A percentile compares a stretch with the other conserved stretches of the same genome.
phyloP scores from a whole-genome alignment of 371 early-diverging fungal species.

The Syncephalastrum monosporum region DNA sequence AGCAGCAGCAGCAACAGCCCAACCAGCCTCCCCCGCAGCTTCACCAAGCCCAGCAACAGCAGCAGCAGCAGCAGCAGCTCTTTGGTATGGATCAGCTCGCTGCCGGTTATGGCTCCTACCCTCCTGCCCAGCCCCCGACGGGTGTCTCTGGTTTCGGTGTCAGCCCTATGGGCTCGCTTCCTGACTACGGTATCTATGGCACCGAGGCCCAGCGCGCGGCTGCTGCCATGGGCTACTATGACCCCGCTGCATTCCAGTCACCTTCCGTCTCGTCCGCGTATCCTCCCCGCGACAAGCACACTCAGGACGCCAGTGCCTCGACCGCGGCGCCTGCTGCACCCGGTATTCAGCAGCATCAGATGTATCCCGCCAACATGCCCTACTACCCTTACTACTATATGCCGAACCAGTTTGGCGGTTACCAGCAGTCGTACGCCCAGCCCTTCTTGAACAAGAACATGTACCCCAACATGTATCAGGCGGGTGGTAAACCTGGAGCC shows the following conservation, averaged over 20 bases:
- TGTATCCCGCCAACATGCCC: conserved; percentile 44
- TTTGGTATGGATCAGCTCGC: conserved; percentile 55
- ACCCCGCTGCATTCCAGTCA: conserved; percentile 48
- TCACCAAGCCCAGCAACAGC: conserved; percentile 20
- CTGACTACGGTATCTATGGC: conserved; percentile 51
- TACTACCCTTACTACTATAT: conserved; percentile 80
- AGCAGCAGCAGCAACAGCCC: conserved; percentile 12
- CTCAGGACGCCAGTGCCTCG: conserved; percentile 24
- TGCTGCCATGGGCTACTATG: conserved; percentile 62
- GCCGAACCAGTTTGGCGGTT: conserved; percentile 73
- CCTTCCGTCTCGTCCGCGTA: conserved; percentile 44
- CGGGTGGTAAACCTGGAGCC: conserved; percentile 28
- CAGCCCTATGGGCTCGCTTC: conserved; percentile 66
- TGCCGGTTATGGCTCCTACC: conserved; percentile 57
- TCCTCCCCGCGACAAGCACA: conserved; percentile 31
- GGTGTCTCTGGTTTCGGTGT: conserved; percentile 69
- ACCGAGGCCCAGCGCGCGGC: conserved; percentile 49
- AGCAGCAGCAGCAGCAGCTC: conserved; percentile 25
- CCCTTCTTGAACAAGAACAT: conserved; percentile 84
- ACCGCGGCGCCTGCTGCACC: conserved; percentile 21
- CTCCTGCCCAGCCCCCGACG: conserved; percentile 56
- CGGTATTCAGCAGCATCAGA: conserved; percentile 32
- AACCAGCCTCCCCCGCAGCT: conserved; percentile 11
- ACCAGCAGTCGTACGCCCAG: conserved; percentile 72
- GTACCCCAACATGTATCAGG: conserved; percentile 72